Evolutionary conservation across 768 basidiomycete genomes (phyloP).

Genomic region (Asterophora parasitica): DNA sequence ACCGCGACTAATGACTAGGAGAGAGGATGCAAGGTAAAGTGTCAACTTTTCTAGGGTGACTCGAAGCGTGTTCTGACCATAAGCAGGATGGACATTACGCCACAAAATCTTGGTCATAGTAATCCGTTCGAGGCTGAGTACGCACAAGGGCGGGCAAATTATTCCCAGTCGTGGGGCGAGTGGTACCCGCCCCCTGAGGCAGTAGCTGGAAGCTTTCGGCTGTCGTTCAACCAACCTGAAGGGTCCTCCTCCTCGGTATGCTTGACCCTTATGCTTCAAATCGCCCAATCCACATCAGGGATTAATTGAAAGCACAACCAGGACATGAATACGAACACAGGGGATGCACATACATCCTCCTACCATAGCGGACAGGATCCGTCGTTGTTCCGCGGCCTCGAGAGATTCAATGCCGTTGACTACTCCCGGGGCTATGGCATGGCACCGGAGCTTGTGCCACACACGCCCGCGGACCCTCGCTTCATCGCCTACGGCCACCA

Average conservation of each 20-base stretch:
- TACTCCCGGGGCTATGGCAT: no score
- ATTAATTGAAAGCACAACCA: no score
- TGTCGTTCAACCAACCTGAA: neutral
- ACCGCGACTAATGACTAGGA: neutral
- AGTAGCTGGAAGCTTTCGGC: neutral
- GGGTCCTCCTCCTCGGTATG: neutral
- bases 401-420: no score
- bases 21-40: neutral
- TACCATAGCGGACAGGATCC: no score
- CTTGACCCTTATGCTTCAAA: neutral
- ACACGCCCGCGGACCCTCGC: no score
- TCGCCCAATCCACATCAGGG: no score
- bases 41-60: neutral
- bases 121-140: neutral
- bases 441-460: no score
- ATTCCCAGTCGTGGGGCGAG: neutral
- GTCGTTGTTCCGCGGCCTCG: no score
- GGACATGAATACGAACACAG: no score
- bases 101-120: neutral
- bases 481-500: no score
- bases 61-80: neutral
- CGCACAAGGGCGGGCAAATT: neutral
- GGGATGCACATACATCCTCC: no score
- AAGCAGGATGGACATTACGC: neutral
- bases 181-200: neutral